Conservation (phyloP, 148 eudicot genomes). For the Polygonum maritimum region DNA sequence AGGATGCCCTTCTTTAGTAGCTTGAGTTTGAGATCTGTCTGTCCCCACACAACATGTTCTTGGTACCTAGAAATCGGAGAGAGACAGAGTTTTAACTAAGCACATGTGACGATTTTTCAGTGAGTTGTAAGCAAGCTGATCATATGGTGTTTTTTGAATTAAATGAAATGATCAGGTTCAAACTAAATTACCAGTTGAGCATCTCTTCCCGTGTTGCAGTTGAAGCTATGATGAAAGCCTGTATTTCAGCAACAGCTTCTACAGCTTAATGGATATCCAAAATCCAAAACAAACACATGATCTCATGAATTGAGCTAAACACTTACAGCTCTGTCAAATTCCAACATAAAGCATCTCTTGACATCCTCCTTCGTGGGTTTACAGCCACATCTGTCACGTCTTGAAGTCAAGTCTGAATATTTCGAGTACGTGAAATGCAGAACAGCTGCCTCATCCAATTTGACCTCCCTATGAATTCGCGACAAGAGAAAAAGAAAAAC, state of each 20-base stretch:
- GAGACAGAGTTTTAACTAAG: background rate
- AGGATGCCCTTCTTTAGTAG: constrained; percentile 39
- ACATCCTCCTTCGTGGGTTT: constrained; percentile 56
- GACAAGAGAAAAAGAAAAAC: background rate
- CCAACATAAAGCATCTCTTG: constrained; percentile 59
- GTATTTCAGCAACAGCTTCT: background rate
- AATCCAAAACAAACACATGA: background rate
- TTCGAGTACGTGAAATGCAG: constrained; percentile 59
- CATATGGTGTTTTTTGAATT: background rate
- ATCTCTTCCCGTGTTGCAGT: constrained; percentile 45
- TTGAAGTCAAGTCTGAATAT: constrained; percentile 54
- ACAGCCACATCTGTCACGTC: constrained; percentile 57
- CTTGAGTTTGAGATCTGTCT: constrained; percentile 26
- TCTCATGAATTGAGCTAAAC: background rate
- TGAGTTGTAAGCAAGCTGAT: background rate
- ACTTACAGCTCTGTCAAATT: constrained; percentile 58
- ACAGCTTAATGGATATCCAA: background rate
- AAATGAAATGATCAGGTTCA: background rate
- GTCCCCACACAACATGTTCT: constrained; percentile 53
- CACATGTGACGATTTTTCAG: background rate
- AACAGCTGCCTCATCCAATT: constrained; percentile 59
- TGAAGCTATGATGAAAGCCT: constrained; percentile 68
- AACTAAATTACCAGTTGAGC: constrained; percentile 39
- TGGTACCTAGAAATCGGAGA: constrained; percentile 32
- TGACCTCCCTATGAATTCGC: constrained; percentile 29